These are phyloP conservation scores for Rubia yunnanensis DNA, from an alignment of 257 asterid species.

Conservation along the genomic window DNA sequence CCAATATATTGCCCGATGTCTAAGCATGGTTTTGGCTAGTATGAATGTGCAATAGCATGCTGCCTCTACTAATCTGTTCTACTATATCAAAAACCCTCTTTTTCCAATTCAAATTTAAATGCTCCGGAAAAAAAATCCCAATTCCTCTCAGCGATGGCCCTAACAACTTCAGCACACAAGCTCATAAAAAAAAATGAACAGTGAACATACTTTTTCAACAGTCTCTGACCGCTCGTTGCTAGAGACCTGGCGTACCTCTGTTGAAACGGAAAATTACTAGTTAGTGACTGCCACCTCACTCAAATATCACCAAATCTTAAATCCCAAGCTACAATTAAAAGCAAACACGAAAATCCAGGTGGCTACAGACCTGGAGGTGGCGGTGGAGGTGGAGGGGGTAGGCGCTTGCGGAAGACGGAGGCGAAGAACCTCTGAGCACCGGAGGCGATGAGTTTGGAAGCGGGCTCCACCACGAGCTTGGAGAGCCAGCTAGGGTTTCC, in stretches of 20 bases:
- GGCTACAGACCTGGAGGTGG: constrained; percentile 37
- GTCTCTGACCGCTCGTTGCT: constrained; percentile 30
- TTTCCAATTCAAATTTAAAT: background rate
- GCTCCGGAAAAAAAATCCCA: background rate
- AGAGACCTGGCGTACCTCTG: constrained; percentile 44
- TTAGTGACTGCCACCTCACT: background rate
- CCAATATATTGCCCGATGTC: background rate
- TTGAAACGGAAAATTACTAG: constrained; percentile 12
- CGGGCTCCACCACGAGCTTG: constrained; percentile 81
- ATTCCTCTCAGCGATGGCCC: background rate
- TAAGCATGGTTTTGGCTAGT: no score
- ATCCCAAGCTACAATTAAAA: no score
- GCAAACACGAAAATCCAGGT: background rate
- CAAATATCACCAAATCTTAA: constrained; percentile 11
- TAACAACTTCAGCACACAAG: background rate
- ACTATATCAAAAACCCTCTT: background rate
- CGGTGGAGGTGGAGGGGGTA: constrained; percentile 39
- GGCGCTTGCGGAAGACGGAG: constrained; percentile 49
- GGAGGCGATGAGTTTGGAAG: constrained; percentile 51
- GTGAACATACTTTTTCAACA: constrained; percentile 39
- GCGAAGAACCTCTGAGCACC: constrained; percentile 64
- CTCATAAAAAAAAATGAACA: constrained; percentile 1
- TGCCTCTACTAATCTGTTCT: no score
- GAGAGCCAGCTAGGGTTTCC: constrained; percentile 57
- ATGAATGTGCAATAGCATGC: no score